These are phyloP conservation scores for Telfairia occidentalis DNA, from an alignment of 331 rosid species.

Conservation along the genomic window DNA sequence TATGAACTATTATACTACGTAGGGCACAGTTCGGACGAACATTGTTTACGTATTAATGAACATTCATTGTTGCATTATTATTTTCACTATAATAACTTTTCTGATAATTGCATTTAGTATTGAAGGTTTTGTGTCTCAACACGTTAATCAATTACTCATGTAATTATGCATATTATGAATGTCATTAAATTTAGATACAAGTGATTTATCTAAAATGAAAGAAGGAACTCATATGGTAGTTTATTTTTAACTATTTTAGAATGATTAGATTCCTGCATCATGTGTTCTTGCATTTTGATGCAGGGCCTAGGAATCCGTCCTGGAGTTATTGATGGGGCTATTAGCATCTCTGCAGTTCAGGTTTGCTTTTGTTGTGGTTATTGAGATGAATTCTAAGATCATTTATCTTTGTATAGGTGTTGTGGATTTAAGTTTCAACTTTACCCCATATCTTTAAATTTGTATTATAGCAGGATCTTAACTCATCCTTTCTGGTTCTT, in stretches of 20 bases:
- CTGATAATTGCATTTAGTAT: too few relatives aligned
- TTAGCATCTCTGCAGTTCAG: conserved; percentile 95
- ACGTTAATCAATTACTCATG: not conserved
- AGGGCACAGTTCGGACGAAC: not conserved
- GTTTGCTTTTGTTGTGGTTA: conserved; percentile 24
- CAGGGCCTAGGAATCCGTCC: conserved; percentile 93
- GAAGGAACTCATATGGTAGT: too few relatives aligned
- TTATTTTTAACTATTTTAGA: not conserved
- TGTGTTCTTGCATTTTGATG: conserved; percentile 9
- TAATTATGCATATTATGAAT: not conserved
- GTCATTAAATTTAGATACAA: not conserved
- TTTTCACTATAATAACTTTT: not conserved
- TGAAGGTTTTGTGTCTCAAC: too few relatives aligned
- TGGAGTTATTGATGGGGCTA: conserved; percentile 85
- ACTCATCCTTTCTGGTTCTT: not conserved
- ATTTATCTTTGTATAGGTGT: not conserved
- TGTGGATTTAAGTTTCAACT: not conserved
- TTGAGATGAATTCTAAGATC: not conserved
- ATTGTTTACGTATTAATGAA: not conserved
- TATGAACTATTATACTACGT: not conserved
- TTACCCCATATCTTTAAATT: not conserved
- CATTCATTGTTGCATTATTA: not conserved
- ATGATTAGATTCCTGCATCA: not conserved
- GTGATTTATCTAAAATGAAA: too few relatives aligned
- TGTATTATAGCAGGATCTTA: not conserved